Conservation (phyloP, 768 basidiomycete genomes). For the Porphyrellus cyaneotinctus region DNA sequence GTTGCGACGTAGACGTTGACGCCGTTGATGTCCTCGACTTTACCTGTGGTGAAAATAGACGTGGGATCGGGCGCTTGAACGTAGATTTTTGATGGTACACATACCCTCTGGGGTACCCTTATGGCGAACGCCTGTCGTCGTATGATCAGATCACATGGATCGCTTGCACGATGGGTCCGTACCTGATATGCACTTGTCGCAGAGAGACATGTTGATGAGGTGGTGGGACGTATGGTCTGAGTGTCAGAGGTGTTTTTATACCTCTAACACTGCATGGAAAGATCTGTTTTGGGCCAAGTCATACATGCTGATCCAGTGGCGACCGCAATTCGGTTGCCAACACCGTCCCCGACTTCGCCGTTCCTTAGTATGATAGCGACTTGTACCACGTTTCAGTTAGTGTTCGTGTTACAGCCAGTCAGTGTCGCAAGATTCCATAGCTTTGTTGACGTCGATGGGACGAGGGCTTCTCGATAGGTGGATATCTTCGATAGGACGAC, state of each 20-base stretch:
- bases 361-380: no score
- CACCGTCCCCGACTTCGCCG: background rate
- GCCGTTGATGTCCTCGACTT: constrained; percentile 40
- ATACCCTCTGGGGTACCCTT: constrained; percentile 46
- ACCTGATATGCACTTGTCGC: constrained; percentile 56
- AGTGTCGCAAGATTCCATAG: no score
- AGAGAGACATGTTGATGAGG: constrained; percentile 43
- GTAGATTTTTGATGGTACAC: background rate
- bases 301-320: background rate
- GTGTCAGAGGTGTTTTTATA: constrained; percentile 14
- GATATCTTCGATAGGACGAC: background rate
- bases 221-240: background rate
- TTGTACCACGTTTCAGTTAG: no score
- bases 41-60: constrained; percentile 31
- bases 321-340: background rate
- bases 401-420: no score
- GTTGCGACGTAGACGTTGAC: constrained; percentile 51
- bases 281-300: background rate
- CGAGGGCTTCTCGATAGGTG: background rate
- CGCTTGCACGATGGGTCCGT: background rate
- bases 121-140: constrained; percentile 41
- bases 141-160: constrained; percentile 1
- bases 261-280: background rate
- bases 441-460: no score
- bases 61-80: background rate